Conservation (phyloP, 495 filamentous ascomycete genomes). For the Glutinoglossum americanum region DNA sequence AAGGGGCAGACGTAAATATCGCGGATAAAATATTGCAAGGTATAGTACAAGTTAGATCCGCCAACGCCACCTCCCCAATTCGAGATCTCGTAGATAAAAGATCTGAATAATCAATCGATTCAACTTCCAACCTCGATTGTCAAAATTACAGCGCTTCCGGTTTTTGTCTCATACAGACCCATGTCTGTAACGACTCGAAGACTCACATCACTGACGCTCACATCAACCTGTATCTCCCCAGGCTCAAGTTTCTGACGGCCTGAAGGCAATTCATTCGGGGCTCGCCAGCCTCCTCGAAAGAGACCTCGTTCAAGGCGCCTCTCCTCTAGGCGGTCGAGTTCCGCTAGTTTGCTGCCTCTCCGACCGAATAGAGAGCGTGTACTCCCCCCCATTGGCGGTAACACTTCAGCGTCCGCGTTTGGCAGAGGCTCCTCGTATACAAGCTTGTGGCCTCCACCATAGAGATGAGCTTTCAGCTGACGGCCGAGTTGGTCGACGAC, state of each 20-base stretch:
- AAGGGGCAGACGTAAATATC: too few species aligned
- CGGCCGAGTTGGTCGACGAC: slow-evolving; percentile 10
- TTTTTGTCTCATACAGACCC: slow-evolving; percentile 16
- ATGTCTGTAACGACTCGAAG: slow-evolving; percentile 14
- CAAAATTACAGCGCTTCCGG: slow-evolving; percentile 5
- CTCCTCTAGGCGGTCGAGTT: neutral
- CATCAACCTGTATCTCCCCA: slow-evolving; percentile 6
- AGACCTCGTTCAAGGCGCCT: neutral
- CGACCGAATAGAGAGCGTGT: neutral
- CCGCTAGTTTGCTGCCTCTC: neutral
- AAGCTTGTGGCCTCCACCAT: slow-evolving; percentile 5
- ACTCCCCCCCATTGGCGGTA: neutral
- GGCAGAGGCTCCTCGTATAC: neutral
- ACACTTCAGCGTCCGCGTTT: neutral
- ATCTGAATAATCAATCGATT: neutral
- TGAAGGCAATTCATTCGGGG: neutral
- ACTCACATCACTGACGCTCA: slow-evolving; percentile 10
- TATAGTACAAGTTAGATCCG: too few species aligned
- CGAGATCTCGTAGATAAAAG: neutral
- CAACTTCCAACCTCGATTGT: neutral
- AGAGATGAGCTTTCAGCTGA: slow-evolving; percentile 7
- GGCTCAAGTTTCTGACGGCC: neutral
- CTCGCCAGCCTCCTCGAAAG: slow-evolving; percentile 5
- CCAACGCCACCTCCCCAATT: too few species aligned
- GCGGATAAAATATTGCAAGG: too few species aligned